Evolutionary conservation across 1,139 yeast genomes (phyloP).

Genomic region (Suhomyces anneliseae): DNA sequence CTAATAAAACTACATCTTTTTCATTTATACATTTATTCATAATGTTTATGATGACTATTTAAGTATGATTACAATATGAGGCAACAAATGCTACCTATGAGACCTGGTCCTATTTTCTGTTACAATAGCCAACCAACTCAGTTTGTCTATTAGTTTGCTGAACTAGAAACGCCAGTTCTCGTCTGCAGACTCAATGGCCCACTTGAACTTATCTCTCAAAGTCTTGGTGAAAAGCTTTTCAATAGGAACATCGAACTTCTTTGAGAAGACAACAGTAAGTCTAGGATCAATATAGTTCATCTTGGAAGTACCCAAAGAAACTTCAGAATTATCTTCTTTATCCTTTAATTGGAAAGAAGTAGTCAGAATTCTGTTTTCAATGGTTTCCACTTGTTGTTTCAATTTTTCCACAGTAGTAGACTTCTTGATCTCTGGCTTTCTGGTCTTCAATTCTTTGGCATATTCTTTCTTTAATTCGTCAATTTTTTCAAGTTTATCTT

Average conservation of each 20-base stretch:
- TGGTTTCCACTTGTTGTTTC: conserved; percentile 65
- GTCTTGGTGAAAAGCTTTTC: conserved; percentile 92
- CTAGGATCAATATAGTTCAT: conserved; percentile 96
- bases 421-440: conserved; percentile 57
- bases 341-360: conserved; percentile 79
- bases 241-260: conserved; percentile 83
- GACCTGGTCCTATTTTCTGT: too few relatives aligned
- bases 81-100: too few relatives aligned
- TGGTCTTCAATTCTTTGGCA: conserved; percentile 59
- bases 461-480: conserved; percentile 57
- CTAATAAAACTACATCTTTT: too few relatives aligned
- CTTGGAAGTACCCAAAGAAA: conserved; percentile 89
- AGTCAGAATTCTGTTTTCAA: conserved; percentile 69
- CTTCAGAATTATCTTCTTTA: conserved; percentile 91
- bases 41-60: not conserved
- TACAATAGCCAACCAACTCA: not conserved
- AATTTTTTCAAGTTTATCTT: conserved; percentile 58
- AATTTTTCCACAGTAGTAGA: conserved; percentile 67
- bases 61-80: not conserved
- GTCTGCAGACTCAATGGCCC: conserved; percentile 95
- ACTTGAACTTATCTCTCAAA: conserved; percentile 83
- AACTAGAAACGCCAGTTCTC: conserved; percentile 77
- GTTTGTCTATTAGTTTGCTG: not conserved
- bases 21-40: too few relatives aligned
- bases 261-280: conserved; percentile 84